Conservation (phyloP, 306 rosid genomes). For the Abrus pulchellus region DNA sequence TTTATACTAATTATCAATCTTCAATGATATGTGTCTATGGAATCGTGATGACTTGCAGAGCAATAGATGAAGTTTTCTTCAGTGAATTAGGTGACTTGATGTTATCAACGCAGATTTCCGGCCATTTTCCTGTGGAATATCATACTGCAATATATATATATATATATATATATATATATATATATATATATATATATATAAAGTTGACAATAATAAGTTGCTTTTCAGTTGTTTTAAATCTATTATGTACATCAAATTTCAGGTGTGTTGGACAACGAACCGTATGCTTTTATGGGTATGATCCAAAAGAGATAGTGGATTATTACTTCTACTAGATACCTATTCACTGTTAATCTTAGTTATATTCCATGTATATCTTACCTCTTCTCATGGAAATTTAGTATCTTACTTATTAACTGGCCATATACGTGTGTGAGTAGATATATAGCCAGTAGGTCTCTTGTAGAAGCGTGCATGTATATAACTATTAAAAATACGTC, state of each 20-base stretch:
- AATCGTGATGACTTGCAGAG: slow-evolving; percentile 34
- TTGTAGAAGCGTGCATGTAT: not conserved
- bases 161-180: not conserved
- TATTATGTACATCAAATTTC: not conserved
- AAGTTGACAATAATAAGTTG: not conserved
- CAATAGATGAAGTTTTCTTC: slow-evolving; percentile 8
- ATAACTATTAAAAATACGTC: not conserved
- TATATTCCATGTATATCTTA: not conserved
- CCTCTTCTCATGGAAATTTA: no score
- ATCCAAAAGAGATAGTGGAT: not conserved
- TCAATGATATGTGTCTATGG: not conserved
- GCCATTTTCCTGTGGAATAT: slow-evolving; percentile 10
- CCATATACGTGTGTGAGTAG: no score
- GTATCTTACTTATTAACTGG: no score
- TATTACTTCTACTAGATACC: not conserved
- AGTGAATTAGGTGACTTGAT: not conserved
- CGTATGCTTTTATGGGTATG: not conserved
- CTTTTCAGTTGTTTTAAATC: not conserved
- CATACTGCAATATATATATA: not conserved
- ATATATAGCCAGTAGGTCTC: not conserved
- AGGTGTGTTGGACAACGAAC: not conserved
- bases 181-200: not conserved
- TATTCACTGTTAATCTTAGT: not conserved
- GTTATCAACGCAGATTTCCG: not conserved
- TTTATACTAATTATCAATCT: not conserved